Percentiles rank a stretch among this genome's conserved stretches.
Conservation (phyloP, 208 protist genomes). For the Giardia duodenalis region DNA sequence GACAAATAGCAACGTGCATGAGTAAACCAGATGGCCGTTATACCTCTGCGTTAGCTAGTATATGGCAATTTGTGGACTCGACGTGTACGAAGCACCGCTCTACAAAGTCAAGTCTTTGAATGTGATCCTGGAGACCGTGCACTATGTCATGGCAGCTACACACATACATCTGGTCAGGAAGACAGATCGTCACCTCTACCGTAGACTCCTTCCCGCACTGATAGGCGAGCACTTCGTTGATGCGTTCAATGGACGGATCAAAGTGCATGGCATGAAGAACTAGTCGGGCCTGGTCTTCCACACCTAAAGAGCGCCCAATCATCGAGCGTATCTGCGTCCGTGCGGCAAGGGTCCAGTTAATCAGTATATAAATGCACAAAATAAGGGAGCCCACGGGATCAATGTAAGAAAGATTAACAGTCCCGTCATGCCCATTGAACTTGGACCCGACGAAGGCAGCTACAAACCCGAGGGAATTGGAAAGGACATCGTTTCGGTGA, state of each 20-base stretch:
- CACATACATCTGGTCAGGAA: neutral
- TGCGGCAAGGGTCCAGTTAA: neutral
- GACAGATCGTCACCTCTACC: neutral
- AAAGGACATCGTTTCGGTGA: conserved; percentile 23
- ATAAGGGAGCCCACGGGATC: neutral
- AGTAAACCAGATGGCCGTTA: neutral
- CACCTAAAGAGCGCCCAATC: neutral
- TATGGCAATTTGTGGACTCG: neutral
- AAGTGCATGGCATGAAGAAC: neutral
- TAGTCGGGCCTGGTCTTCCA: neutral
- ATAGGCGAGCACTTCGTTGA: neutral
- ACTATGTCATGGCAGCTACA: neutral
- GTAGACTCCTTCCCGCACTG: neutral
- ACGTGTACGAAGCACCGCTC: conserved; percentile 19
- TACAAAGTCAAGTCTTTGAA: neutral
- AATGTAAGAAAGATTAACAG: neutral
- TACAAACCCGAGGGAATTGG: neutral
- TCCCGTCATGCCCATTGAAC: neutral
- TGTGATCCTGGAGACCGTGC: neutral
- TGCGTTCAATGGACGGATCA: neutral
- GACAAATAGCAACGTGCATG: neutral
- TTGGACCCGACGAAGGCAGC: neutral
- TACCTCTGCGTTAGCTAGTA: neutral
- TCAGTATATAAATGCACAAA: neutral
- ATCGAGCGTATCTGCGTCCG: neutral